A percentile compares a stretch with the other conserved stretches of the same genome.
Conservation (phyloP, 2,329 filamentous ascomycete genomes). For the Paramyrothecium roridum region DNA sequence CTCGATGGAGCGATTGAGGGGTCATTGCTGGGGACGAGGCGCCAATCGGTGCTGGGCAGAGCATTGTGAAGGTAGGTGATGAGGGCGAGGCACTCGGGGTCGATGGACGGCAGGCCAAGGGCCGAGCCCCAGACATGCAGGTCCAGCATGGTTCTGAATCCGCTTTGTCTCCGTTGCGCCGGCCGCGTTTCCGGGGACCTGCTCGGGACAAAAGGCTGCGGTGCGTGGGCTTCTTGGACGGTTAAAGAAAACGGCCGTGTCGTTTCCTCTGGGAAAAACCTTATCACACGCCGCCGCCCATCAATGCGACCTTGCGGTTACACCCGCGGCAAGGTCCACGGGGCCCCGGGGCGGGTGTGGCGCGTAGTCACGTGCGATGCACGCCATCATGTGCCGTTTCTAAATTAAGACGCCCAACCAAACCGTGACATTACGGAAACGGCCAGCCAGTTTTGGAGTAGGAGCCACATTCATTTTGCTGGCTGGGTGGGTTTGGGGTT, state of each 20-base stretch:
- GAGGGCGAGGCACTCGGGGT: constrained; percentile 83
- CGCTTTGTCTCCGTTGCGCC: not conserved
- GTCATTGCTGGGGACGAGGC: constrained; percentile 70
- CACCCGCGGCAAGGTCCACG: not conserved
- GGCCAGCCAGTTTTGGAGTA: too few relatives aligned
- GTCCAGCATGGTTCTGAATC: constrained; percentile 40
- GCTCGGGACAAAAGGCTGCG: too few relatives aligned
- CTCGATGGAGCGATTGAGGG: constrained; percentile 67
- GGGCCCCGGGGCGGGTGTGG: not conserved
- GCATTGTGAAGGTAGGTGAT: constrained; percentile 71
- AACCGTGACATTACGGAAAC: too few relatives aligned
- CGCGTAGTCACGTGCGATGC: not conserved
- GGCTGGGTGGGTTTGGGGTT: too few relatives aligned
- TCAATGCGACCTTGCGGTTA: not conserved
- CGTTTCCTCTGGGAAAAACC: not conserved
- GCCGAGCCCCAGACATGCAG: constrained; percentile 90
- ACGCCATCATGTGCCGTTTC: too few relatives aligned
- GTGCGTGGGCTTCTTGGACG: too few relatives aligned
- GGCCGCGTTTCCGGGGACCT: not conserved
- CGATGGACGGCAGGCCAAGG: constrained; percentile 85
- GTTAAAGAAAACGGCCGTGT: not conserved
- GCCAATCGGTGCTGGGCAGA: constrained; percentile 60
- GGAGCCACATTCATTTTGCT: too few relatives aligned
- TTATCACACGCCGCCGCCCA: not conserved
- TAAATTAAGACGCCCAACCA: too few relatives aligned